A percentile compares a stretch with the other conserved stretches of the same genome.
Conservation (phyloP, 2,329 filamentous ascomycete species). For the Trichoderma polysporum region DNA sequence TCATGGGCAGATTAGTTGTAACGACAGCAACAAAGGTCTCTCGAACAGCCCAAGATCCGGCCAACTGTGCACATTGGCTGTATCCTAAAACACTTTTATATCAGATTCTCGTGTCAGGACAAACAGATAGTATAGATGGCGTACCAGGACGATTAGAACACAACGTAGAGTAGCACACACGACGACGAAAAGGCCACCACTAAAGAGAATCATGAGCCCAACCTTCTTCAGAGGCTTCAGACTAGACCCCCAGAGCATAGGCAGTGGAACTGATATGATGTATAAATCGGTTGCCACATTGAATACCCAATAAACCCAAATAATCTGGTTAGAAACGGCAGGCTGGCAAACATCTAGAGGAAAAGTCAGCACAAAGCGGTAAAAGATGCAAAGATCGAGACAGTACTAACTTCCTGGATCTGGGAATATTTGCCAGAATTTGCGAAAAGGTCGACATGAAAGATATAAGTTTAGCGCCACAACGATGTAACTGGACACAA, state of each 20-base stretch:
- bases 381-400: neutral
- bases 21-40: constrained; percentile 47
- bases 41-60: constrained; percentile 44
- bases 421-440: constrained; percentile 60
- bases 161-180: constrained; percentile 41
- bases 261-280: constrained; percentile 57
- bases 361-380: neutral
- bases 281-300: constrained; percentile 60
- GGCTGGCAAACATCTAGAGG: constrained; percentile 46
- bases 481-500: constrained; percentile 49
- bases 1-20: constrained; percentile 45
- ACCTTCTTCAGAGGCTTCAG: constrained; percentile 40
- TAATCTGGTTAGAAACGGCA: constrained; percentile 49
- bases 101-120: neutral
- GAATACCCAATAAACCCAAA: constrained; percentile 51
- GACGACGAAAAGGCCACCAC: constrained; percentile 42
- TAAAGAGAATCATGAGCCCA: constrained; percentile 40
- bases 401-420: constrained; percentile 52
- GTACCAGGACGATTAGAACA: constrained; percentile 31
- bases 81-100: constrained; percentile 32
- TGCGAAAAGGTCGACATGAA: constrained; percentile 52
- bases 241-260: constrained; percentile 46
- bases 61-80: constrained; percentile 40
- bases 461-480: constrained; percentile 51
- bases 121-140: neutral